Evolutionary conservation across 441 rosid species (phyloP).

Genomic region (Adansonia rubrostipa): DNA sequence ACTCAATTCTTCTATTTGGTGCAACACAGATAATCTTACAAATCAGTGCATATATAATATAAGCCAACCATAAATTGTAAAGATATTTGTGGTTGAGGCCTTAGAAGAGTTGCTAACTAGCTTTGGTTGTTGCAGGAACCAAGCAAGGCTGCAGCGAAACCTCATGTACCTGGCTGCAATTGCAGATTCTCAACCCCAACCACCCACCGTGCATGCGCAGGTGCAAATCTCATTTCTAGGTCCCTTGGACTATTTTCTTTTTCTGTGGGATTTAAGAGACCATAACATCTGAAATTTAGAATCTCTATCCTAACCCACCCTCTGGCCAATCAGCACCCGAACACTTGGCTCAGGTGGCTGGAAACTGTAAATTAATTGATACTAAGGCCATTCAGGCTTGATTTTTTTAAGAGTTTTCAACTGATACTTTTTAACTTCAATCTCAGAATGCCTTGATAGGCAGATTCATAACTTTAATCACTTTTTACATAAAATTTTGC

Average conservation of each 20-base stretch:
- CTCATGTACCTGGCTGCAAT: conserved; percentile 98
- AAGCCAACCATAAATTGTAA: not conserved
- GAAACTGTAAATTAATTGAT: not conserved
- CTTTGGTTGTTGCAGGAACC: conserved; percentile 63
- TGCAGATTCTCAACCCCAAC: conserved; percentile 97
- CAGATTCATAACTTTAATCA: not conserved
- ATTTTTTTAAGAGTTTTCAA: not conserved
- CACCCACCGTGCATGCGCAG: conserved; percentile 82
- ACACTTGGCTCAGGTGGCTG: not conserved
- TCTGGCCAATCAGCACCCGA: not conserved
- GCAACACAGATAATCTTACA: not conserved
- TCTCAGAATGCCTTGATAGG: not conserved
- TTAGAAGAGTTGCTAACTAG: conserved; percentile 11
- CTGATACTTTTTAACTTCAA: not conserved
- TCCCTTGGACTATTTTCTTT: not conserved
- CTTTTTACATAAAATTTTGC: not conserved
- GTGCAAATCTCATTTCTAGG: conserved; percentile 36
- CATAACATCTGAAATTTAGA: not conserved
- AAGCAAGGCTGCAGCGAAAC: conserved; percentile 92
- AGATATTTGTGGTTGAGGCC: conserved; percentile 14
- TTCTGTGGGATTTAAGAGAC: not conserved
- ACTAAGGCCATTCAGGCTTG: not conserved
- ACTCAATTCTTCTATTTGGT: not conserved
- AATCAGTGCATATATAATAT: not conserved
- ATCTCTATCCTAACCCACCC: not conserved